phyloP scores from a whole-genome alignment of 352 stramenopile species.

The Globisporangium parvum region DNA sequence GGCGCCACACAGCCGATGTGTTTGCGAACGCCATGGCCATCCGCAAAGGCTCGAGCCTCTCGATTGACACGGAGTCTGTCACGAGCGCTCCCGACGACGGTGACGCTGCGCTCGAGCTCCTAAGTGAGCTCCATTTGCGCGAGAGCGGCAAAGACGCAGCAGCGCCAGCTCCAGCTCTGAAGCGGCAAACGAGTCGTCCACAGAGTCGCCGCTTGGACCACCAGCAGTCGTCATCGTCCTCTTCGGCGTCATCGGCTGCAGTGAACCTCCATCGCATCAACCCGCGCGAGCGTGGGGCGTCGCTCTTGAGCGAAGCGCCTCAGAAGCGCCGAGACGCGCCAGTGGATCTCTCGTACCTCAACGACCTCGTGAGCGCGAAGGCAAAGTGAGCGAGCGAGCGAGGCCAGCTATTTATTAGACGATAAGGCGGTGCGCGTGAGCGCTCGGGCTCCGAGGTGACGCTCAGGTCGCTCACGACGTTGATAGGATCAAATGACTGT shows the following conservation, averaged over 20 bases:
- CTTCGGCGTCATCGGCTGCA: background rate
- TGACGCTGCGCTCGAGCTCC: slow-evolving; percentile 9
- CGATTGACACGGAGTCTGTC: slow-evolving; percentile 28
- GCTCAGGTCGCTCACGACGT: too few species aligned
- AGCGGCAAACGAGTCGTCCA: background rate
- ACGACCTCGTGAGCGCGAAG: slow-evolving; percentile 24
- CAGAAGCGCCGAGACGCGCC: slow-evolving; percentile 20
- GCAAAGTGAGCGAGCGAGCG: slow-evolving; percentile 2
- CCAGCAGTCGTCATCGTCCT: background rate
- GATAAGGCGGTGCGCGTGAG: too few species aligned
- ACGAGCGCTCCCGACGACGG: slow-evolving; percentile 18
- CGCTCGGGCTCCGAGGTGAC: too few species aligned
- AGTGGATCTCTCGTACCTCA: slow-evolving; percentile 47
- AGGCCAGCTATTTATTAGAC: too few species aligned
- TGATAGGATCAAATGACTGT: too few species aligned
- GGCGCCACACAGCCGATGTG: background rate
- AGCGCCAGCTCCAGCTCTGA: background rate
- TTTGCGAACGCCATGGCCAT: background rate
- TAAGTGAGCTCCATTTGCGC: slow-evolving; percentile 8
- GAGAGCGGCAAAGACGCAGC: background rate
- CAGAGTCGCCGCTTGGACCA: background rate
- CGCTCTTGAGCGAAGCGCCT: slow-evolving; percentile 6
- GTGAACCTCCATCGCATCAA: slow-evolving; percentile 10
- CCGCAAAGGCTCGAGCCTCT: slow-evolving; percentile 17
- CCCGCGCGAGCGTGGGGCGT: slow-evolving; percentile 7